Evolutionary conservation across 1,139 yeast species (phyloP), one percentile per base, ranked within the genome.

Genomic region (Pneumocystis canis): DNA sequence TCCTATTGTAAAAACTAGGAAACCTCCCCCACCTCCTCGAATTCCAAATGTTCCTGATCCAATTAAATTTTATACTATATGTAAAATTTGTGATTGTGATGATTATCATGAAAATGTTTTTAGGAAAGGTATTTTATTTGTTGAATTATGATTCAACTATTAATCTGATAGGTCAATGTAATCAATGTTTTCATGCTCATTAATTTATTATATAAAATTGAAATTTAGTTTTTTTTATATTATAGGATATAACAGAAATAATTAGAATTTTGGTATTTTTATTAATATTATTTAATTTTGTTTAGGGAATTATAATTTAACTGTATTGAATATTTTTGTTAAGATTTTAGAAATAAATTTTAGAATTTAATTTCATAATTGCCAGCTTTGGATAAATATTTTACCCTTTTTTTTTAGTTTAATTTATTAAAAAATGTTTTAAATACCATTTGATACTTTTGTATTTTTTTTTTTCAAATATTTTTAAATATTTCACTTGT

Each of bases 361-460:
- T 72, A 85, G 66, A 84, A 84, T 65, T 96, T 77, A 16, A 88
- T 79, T 67, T 89, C 96, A 69, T 87, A 89, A 5, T 87, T 81
- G 0, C 96, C 96, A 0, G 90, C 84, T 66, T 79, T 81, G 0
- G 90, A 80, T 25, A 81, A 73, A 72, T 90, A 90, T 69, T 87
- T 82, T 59, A 89, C 94, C 95, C 95, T 88, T 88, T 89, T 20
- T 86, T 82, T 0, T 95, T 25, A 33, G 30, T 39, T 84, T 59
- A 25, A n/a, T 28, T 68, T 71, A 85, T 66, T 83, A 83, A 65
- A 96, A 77, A 16, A 87, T 78, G 66, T 88, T 95, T 69, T 86
- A 88, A 6, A 86, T 81, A 0, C 96, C 96, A 89, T 71, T 90
- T 90, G 28, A 88, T 83, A 1, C 95, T 84, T 60, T 81, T 77